These are phyloP conservation scores for Claviceps africana DNA, from an alignment of 2,329 filamentous ascomycete genomes.

Conservation along the genomic window DNA sequence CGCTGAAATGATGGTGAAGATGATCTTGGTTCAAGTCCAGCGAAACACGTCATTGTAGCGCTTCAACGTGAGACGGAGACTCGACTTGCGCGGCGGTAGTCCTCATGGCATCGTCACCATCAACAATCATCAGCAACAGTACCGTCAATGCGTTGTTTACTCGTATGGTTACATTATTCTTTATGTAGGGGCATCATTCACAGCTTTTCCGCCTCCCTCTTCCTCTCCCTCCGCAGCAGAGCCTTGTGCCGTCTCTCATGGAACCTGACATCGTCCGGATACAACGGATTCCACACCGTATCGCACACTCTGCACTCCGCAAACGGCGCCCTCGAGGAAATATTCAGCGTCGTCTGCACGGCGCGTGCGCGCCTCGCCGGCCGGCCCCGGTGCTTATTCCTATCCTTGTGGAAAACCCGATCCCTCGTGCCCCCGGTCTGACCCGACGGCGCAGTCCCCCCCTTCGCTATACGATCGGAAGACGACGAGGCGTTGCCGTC, in stretches of 20 bases:
- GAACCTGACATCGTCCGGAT: slow-evolving; percentile 29
- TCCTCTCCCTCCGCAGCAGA: slow-evolving; percentile 16
- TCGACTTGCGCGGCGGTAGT: neutral
- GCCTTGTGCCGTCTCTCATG: slow-evolving; percentile 26
- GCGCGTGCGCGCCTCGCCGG: neutral
- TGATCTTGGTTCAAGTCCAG: neutral
- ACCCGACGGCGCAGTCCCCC: neutral
- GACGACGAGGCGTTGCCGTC: neutral
- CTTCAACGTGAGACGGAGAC: neutral
- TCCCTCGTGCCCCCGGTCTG: neutral
- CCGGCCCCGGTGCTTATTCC: neutral
- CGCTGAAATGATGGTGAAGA: neutral
- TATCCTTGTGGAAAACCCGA: neutral
- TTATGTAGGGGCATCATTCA: slow-evolving; percentile 2
- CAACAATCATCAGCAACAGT: neutral
- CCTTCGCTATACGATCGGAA: neutral
- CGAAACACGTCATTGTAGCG: neutral
- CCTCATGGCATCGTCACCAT: neutral
- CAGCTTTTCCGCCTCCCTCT: slow-evolving; percentile 10
- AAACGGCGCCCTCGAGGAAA: slow-evolving; percentile 27
- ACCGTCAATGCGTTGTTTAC: too few species aligned
- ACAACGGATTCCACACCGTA: slow-evolving; percentile 30
- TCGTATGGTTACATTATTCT: too few species aligned
- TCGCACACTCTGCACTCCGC: slow-evolving; percentile 29
- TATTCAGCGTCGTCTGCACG: slow-evolving; percentile 31